Percentiles rank a stretch among this genome's conserved stretches.
Conservation (phyloP, 768 basidiomycete species). For the Strobilomyces echinocephalus region DNA sequence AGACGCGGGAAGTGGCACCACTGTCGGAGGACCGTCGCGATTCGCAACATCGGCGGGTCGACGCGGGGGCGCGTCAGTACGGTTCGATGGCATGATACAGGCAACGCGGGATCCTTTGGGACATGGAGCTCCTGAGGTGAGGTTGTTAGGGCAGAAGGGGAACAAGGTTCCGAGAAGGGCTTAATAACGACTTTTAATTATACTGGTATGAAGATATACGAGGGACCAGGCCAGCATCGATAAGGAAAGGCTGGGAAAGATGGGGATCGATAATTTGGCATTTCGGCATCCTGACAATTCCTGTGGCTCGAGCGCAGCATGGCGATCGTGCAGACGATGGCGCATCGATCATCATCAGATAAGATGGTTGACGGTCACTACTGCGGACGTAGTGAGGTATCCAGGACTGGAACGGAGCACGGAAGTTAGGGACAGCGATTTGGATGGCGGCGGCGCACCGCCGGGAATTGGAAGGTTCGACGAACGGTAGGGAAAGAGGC, state of each 20-base stretch:
- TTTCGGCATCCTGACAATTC: not conserved
- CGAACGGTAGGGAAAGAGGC: slow-evolving; percentile 4
- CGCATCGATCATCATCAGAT: slow-evolving; percentile 15
- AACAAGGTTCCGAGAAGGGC: not conserved
- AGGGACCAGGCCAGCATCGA: not conserved
- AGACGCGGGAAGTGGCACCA: not conserved
- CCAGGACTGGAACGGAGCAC: slow-evolving; percentile 4
- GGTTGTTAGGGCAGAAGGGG: slow-evolving; percentile 3
- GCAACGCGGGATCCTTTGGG: not conserved
- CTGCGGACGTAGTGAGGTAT: not conserved
- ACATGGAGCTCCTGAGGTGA: not conserved
- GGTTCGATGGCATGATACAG: not conserved
- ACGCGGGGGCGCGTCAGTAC: not conserved
- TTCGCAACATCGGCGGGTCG: slow-evolving; percentile 10
- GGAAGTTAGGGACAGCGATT: not conserved
- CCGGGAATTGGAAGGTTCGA: slow-evolving; percentile 9
- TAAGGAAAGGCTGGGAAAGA: too few relatives aligned
- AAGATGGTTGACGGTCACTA: not conserved
- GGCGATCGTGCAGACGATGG: not conserved
- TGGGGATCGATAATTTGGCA: too few relatives aligned
- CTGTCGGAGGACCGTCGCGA: slow-evolving; percentile 12
- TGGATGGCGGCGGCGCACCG: slow-evolving; percentile 2
- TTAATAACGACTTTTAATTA: not conserved
- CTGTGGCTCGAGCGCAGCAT: not conserved
- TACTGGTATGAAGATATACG: not conserved